phyloP scores from a whole-genome alignment of 148 eudicot species.

The Diospyros lotus region DNA sequence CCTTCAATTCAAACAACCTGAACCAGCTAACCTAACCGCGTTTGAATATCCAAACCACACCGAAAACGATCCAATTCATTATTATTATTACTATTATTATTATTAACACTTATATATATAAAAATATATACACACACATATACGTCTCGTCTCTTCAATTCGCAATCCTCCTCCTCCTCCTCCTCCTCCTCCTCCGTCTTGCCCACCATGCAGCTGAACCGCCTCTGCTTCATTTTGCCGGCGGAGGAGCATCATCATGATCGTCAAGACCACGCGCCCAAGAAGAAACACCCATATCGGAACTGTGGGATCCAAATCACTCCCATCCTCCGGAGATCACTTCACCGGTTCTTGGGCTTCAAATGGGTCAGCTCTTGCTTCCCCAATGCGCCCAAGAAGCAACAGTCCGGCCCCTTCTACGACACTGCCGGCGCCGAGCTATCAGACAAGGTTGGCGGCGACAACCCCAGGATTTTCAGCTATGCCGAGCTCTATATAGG shows the following conservation, averaged over 20 bases:
- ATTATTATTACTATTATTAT: background rate
- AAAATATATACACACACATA: too few species aligned
- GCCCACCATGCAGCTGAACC: conserved; percentile 38
- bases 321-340: conserved; percentile 18
- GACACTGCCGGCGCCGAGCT: conserved; percentile 71
- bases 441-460: conserved; percentile 26
- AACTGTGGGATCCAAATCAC: conserved; percentile 22
- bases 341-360: conserved; percentile 23
- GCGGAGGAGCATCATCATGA: background rate
- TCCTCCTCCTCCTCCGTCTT: conserved; percentile 4
- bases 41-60: conserved; percentile 20
- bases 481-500: conserved; percentile 89
- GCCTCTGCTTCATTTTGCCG: conserved; percentile 53
- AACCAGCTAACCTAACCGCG: conserved; percentile 44
- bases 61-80: conserved; percentile 10
- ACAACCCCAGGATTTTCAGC: conserved; percentile 71
- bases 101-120: background rate
- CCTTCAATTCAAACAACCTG: conserved; percentile 27
- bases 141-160: background rate
- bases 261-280: conserved; percentile 1
- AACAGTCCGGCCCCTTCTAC: conserved; percentile 24
- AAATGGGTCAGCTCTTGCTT: conserved; percentile 19
- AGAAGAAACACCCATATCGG: conserved; percentile 12
- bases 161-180: background rate
- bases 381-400: background rate